Percentiles rank a stretch among this genome's conserved stretches.
Conservation (phyloP, 2,329 filamentous ascomycete species). For the Didymella pinodella region DNA sequence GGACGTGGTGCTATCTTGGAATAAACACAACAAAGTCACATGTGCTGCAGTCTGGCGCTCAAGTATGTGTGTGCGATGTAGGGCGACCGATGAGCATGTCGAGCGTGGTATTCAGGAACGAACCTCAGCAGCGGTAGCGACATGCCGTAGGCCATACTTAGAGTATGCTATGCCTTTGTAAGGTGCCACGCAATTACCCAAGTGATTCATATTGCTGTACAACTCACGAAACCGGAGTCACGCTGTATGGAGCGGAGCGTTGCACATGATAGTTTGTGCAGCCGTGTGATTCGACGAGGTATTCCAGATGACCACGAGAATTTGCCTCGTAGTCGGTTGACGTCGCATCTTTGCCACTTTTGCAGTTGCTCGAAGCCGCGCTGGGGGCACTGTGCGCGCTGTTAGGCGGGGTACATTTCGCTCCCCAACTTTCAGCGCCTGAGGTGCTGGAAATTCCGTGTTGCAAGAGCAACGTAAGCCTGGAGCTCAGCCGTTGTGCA, state of each 20-base stretch:
- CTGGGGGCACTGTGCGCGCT: conserved; percentile 26
- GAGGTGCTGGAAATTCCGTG: conserved; percentile 34
- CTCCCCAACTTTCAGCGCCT: conserved; percentile 25
- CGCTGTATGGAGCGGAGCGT: conserved; percentile 41
- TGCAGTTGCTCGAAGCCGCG: conserved; percentile 24
- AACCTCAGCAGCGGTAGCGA: conserved; percentile 22
- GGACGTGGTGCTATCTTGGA: neutral
- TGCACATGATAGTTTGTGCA: conserved; percentile 48
- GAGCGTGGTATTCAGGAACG: conserved; percentile 22
- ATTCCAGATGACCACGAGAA: conserved; percentile 48
- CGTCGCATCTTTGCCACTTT: conserved; percentile 34
- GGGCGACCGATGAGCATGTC: conserved; percentile 12
- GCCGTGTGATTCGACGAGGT: conserved; percentile 44
- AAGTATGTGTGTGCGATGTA: conserved; percentile 11
- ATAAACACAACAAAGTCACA: neutral
- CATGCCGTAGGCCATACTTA: conserved; percentile 18
- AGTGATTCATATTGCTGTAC: conserved; percentile 43
- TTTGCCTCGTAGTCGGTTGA: conserved; percentile 39
- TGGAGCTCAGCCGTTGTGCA: conserved; percentile 22
- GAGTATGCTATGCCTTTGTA: conserved; percentile 20
- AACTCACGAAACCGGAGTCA: conserved; percentile 52
- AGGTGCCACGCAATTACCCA: conserved; percentile 32
- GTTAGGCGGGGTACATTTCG: conserved; percentile 29
- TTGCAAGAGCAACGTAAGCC: conserved; percentile 23
- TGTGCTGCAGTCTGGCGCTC: conserved; percentile 9